Evolutionary conservation across 169 alveolate genomes (phyloP).

Genomic region (Miamiensis avidus): DNA sequence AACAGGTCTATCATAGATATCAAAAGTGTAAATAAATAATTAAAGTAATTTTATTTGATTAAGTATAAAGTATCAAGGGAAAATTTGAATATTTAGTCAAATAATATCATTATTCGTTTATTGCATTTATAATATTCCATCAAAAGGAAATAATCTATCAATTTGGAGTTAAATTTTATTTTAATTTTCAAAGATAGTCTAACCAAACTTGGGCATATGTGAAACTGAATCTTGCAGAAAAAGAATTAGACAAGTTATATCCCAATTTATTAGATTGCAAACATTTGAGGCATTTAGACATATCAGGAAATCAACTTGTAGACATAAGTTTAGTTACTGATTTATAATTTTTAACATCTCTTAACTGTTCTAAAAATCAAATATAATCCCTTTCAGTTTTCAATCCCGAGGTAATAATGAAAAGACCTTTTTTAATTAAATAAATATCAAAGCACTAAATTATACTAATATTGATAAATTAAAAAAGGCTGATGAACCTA

Average conservation of each 20-base stretch:
- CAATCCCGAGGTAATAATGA: background rate
- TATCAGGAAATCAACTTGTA: background rate
- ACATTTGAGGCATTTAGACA: background rate
- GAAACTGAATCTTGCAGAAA: background rate
- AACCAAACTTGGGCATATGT: background rate
- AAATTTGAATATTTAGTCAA: too few species aligned
- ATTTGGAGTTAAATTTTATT: too few species aligned
- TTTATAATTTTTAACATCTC: background rate
- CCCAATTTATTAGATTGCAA: background rate
- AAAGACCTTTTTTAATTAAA: too few species aligned
- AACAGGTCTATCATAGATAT: background rate
- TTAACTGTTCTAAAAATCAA: background rate
- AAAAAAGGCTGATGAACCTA: background rate
- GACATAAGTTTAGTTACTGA: background rate
- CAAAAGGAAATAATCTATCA: too few species aligned
- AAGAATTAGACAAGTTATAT: background rate
- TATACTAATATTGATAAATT: too few species aligned
- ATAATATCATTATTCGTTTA: too few species aligned
- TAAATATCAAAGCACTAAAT: too few species aligned
- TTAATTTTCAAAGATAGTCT: background rate
- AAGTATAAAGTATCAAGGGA: too few species aligned
- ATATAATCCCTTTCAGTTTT: background rate
- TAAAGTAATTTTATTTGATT: too few species aligned
- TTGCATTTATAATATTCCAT: too few species aligned
- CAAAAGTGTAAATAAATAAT: background rate